Evolutionary conservation across 2,329 filamentous ascomycete genomes (phyloP).

Genomic region (Colletotrichum theobromicola): DNA sequence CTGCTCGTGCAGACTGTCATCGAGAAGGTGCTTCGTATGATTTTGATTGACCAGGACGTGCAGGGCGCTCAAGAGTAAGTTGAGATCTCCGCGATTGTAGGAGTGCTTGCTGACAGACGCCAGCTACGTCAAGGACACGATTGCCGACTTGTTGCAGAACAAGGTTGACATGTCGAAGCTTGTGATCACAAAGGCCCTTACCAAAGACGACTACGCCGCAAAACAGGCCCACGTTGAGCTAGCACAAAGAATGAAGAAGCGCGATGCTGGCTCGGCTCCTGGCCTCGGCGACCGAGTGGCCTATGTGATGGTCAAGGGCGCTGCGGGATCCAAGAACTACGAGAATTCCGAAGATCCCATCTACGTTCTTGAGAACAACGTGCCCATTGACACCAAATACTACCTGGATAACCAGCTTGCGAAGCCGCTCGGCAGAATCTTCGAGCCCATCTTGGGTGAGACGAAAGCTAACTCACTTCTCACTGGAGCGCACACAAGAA

Average conservation of each 20-base stretch:
- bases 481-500: conserved; percentile 92
- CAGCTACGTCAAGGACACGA: conserved; percentile 95
- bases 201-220: conserved; percentile 86
- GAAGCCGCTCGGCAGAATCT: conserved; percentile 92
- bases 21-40: conserved; percentile 93
- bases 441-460: conserved; percentile 96
- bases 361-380: conserved; percentile 95
- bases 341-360: conserved; percentile 97
- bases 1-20: conserved; percentile 95
- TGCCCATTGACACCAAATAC: conserved; percentile 97
- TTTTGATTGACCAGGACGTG: conserved; percentile 91
- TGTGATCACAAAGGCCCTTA: conserved; percentile 96
- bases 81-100: neutral
- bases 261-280: conserved; percentile 92
- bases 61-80: conserved; percentile 91
- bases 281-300: conserved; percentile 94
- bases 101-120: conserved; percentile 13
- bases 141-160: conserved; percentile 94
- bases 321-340: conserved; percentile 90
- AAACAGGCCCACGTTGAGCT: conserved; percentile 98
- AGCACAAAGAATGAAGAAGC: conserved; percentile 95
- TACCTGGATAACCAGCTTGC: conserved; percentile 98
- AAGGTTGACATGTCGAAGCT: conserved; percentile 99
- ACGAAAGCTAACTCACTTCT: conserved; percentile 87
- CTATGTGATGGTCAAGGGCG: conserved; percentile 96